phyloP scores from a whole-genome alignment of 352 stramenopile genomes.

The Blastocystis sp. region DNA sequence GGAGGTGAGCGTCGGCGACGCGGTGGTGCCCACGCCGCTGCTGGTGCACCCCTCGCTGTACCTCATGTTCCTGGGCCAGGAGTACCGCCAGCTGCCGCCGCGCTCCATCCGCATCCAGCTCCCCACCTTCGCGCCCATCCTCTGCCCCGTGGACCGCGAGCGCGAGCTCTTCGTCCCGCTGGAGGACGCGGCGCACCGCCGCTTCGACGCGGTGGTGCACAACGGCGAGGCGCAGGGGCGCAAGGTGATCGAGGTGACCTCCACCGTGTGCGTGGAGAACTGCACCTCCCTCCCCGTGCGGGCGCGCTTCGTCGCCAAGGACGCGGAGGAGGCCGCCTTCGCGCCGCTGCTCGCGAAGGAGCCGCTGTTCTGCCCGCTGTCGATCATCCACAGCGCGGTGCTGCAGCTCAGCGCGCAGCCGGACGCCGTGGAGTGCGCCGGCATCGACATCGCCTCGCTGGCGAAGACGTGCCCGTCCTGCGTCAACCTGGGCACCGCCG shows the following conservation, averaged over 20 bases:
- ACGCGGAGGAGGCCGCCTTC: not conserved
- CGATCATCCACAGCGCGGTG: not conserved
- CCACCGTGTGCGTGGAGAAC: slow-evolving; percentile 18
- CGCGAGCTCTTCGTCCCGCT: slow-evolving; percentile 38
- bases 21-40: not conserved
- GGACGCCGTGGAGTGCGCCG: not conserved
- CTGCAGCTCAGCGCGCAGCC: not conserved
- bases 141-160: slow-evolving; percentile 48
- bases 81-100: slow-evolving; percentile 32
- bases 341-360: not conserved
- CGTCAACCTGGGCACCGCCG: slow-evolving; percentile 10
- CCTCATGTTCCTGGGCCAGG: slow-evolving; percentile 51
- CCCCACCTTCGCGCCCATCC: slow-evolving; percentile 2
- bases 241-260: slow-evolving; percentile 51
- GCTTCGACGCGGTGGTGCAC: not conserved
- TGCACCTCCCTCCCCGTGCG: not conserved
- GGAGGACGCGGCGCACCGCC: not conserved
- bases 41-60: slow-evolving; percentile 56
- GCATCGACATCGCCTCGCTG: not conserved
- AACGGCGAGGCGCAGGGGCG: slow-evolving; percentile 26
- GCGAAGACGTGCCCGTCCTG: not conserved
- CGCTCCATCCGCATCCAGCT: slow-evolving; percentile 6
- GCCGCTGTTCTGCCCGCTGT: not conserved
- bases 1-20: not conserved
- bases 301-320: not conserved